Evolutionary conservation across 345 rosid genomes (phyloP).

Genomic region (Alliaria petiolata): DNA sequence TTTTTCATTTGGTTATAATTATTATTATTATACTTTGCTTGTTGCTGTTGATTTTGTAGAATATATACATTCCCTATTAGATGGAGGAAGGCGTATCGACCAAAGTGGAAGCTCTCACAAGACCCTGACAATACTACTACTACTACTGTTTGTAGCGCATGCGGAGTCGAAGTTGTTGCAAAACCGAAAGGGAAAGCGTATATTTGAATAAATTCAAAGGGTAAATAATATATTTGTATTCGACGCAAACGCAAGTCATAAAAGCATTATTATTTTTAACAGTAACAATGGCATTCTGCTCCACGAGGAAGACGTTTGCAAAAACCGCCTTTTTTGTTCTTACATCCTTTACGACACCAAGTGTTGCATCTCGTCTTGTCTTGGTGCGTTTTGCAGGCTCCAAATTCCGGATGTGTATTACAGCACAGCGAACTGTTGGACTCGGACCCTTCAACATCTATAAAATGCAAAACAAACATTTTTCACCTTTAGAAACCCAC

Average conservation of each 20-base stretch:
- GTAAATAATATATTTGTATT: too few species aligned
- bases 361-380: neutral
- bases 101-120: too few species aligned
- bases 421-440: constrained; percentile 3
- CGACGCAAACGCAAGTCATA: neutral
- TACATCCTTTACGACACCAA: constrained; percentile 3
- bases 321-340: neutral
- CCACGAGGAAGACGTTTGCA: neutral
- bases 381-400: constrained; percentile 1
- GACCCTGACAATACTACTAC: too few species aligned
- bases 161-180: too few species aligned
- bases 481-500: neutral
- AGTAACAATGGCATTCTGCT: constrained; percentile 13
- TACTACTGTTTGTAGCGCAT: too few species aligned
- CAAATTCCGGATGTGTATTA: constrained; percentile 13
- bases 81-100: too few species aligned
- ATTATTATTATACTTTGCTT: too few species aligned
- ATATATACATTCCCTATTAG: too few species aligned
- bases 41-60: too few species aligned
- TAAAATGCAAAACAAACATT: neutral
- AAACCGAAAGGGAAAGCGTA: too few species aligned
- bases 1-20: too few species aligned
- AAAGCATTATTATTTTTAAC: neutral
- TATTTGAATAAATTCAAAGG: too few species aligned
- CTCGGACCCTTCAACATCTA: constrained; percentile 9